phyloP scores from a whole-genome alignment of 345 rosid genomes.

The Carallia brachiata region DNA sequence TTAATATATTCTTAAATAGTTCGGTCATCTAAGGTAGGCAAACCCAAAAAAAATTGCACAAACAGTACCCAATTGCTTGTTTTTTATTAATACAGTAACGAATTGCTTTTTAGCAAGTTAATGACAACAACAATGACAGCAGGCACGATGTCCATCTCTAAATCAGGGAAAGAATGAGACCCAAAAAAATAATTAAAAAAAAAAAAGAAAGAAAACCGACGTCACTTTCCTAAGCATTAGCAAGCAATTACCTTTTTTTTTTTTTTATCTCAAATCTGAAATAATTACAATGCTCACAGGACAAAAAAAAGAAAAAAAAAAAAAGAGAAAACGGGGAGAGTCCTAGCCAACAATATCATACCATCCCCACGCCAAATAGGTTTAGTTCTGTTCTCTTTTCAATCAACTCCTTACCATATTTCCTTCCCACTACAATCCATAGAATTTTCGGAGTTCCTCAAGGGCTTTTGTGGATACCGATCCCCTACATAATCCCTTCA shows the following conservation, averaged over 20 bases:
- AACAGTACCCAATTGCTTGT: too few relatives aligned
- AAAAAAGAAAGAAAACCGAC: neutral
- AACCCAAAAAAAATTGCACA: too few relatives aligned
- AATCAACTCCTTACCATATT: too few relatives aligned
- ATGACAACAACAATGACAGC: neutral
- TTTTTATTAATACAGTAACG: too few relatives aligned
- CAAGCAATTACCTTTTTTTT: too few relatives aligned
- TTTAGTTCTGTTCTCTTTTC: too few relatives aligned
- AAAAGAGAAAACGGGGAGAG: neutral
- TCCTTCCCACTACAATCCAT: too few relatives aligned
- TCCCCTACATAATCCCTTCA: too few relatives aligned
- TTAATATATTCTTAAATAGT: too few relatives aligned
- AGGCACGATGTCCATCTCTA: neutral
- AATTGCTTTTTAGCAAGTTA: neutral
- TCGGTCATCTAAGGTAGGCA: too few relatives aligned
- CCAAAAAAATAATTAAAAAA: neutral
- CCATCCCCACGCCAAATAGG: neutral
- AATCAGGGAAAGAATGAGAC: constrained; percentile 1
- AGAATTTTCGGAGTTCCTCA: too few relatives aligned
- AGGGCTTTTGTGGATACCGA: too few relatives aligned
- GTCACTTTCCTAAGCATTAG: neutral
- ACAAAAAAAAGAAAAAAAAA: neutral
- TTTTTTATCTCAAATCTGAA: neutral
- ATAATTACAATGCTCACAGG: neutral
- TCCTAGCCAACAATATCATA: neutral